These are phyloP conservation scores for Colletotrichum tropicicola DNA, from an alignment of 2,329 filamentous ascomycete species.

Conservation along the genomic window DNA sequence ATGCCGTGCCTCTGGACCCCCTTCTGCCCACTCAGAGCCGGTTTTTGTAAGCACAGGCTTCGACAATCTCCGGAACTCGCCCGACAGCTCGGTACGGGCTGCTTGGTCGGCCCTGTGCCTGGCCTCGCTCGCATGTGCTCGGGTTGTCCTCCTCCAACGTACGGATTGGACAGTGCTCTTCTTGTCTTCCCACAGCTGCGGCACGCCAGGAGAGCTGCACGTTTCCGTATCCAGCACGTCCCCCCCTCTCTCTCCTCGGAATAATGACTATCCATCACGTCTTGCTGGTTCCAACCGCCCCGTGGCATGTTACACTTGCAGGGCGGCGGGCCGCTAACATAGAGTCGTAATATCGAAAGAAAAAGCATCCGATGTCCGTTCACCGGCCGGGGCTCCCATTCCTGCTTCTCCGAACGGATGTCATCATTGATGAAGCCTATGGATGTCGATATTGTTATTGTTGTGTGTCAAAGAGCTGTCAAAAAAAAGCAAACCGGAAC, in stretches of 20 bases:
- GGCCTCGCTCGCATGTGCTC: not conserved
- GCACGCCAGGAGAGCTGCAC: not conserved
- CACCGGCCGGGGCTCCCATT: not conserved
- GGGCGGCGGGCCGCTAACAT: not conserved
- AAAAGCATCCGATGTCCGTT: not conserved
- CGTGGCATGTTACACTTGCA: not conserved
- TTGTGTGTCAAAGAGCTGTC: conserved; percentile 12
- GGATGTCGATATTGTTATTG: not conserved
- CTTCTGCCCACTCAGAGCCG: conserved; percentile 10
- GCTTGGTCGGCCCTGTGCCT: not conserved
- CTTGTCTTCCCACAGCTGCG: not conserved
- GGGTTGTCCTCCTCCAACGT: not conserved
- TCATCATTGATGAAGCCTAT: no score
- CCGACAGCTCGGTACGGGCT: conserved; percentile 22
- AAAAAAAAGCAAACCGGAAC: conserved; percentile 15
- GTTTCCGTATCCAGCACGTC: not conserved
- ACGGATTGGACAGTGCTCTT: not conserved
- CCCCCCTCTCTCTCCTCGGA: not conserved
- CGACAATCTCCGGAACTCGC: conserved; percentile 23
- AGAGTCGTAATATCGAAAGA: conserved; percentile 6
- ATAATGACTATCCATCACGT: not conserved
- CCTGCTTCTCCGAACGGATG: no score
- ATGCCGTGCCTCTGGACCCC: not conserved
- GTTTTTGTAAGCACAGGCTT: not conserved
- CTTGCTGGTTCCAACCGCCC: no score